phyloP scores from a whole-genome alignment of 192 early-diverging fungal species.

The Coemansia guatemalensis region DNA sequence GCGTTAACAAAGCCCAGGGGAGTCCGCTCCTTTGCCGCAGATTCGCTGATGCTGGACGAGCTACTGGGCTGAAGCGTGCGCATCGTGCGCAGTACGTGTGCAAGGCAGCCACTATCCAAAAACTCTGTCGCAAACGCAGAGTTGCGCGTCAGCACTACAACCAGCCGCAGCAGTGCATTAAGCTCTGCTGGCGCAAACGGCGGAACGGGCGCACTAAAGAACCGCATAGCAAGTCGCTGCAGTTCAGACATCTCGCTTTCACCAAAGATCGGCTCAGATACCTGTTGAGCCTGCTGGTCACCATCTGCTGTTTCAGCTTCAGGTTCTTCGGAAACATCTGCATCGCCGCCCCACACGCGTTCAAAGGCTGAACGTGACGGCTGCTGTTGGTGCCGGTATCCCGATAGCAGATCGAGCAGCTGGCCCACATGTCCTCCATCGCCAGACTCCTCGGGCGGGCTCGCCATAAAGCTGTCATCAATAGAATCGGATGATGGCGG shows the following conservation, averaged over 20 bases:
- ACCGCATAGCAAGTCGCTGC: slow-evolving; percentile 27
- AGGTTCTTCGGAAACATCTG: neutral
- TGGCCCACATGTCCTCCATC: slow-evolving; percentile 13
- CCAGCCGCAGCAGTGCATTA: slow-evolving; percentile 73
- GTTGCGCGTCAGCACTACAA: slow-evolving; percentile 79
- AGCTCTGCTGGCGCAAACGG: slow-evolving; percentile 22
- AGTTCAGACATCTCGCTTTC: slow-evolving; percentile 23
- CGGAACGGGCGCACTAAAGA: slow-evolving; percentile 30
- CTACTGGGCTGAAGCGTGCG: slow-evolving; percentile 20
- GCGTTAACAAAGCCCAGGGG: slow-evolving; percentile 48
- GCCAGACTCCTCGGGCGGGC: neutral
- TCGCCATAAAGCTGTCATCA: slow-evolving; percentile 12
- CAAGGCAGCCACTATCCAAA: slow-evolving; percentile 65
- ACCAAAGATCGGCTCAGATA: slow-evolving; percentile 31
- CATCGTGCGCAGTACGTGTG: slow-evolving; percentile 35
- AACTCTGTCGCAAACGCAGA: slow-evolving; percentile 65
- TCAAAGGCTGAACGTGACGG: slow-evolving; percentile 22
- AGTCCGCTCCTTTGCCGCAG: slow-evolving; percentile 33
- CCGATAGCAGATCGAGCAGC: slow-evolving; percentile 10
- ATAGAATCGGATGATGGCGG: slow-evolving; percentile 35
- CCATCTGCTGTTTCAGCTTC: neutral
- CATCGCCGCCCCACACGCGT: slow-evolving; percentile 12
- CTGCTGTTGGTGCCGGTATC: neutral
- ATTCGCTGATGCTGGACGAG: slow-evolving; percentile 20
- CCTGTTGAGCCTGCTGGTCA: neutral